Evolutionary conservation across 768 basidiomycete genomes (phyloP).

Genomic region (Amanita exitialis): DNA sequence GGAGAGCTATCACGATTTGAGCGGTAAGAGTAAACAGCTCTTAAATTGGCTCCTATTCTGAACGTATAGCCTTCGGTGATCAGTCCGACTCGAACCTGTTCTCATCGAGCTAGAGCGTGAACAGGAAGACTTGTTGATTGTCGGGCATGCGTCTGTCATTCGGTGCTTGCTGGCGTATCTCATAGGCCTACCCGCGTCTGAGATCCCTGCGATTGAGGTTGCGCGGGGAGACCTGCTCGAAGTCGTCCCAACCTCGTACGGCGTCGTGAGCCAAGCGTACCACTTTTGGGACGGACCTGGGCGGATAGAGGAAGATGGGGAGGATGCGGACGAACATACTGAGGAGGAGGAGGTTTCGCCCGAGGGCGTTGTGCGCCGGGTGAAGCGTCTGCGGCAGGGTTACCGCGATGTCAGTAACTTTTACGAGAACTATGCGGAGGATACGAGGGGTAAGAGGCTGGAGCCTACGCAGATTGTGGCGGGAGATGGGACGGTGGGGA

Average conservation of each 20-base stretch:
- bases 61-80: too few relatives aligned
- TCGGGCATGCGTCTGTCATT: slow-evolving; percentile 96
- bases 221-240: slow-evolving; percentile 96
- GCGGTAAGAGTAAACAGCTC: slow-evolving; percentile 34
- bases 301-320: slow-evolving; percentile 23
- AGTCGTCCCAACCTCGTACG: slow-evolving; percentile 81
- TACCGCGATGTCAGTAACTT: slow-evolving; percentile 65
- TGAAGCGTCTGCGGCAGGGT: background rate
- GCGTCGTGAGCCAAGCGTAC: slow-evolving; percentile 82
- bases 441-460: slow-evolving; percentile 49
- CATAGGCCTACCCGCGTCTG: slow-evolving; percentile 88
- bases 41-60: too few relatives aligned
- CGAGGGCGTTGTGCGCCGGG: slow-evolving; percentile 18
- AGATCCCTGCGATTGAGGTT: slow-evolving; percentile 96
- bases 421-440: slow-evolving; percentile 84
- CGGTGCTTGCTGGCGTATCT: slow-evolving; percentile 90
- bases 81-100: slow-evolving; percentile 89
- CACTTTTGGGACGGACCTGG: slow-evolving; percentile 92
- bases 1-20: slow-evolving; percentile 95
- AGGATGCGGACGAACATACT: slow-evolving; percentile 7
- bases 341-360: slow-evolving; percentile 6
- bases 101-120: slow-evolving; percentile 92
- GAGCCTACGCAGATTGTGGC: slow-evolving; percentile 15
- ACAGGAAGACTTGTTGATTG: slow-evolving; percentile 90
- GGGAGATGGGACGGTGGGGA: background rate